phyloP scores from a whole-genome alignment of 352 stramenopile species.

The Stramenopiles sp. region DNA sequence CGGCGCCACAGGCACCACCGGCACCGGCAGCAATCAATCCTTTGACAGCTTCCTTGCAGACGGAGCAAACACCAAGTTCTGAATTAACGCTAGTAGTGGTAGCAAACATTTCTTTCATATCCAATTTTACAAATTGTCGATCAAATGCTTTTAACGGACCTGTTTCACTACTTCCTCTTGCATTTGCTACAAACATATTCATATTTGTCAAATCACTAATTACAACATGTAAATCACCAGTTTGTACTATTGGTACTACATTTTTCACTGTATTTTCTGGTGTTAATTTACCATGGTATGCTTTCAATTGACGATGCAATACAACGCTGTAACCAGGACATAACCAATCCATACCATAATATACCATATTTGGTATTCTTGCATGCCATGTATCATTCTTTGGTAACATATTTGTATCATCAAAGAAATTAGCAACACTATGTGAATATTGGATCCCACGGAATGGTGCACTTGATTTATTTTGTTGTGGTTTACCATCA shows the following conservation, averaged over 20 bases:
- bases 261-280: conserved; percentile 13
- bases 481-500: conserved; percentile 13
- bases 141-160: conserved; percentile 12
- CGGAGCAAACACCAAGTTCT: no score
- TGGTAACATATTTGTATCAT: conserved; percentile 14
- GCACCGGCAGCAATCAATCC: no score
- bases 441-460: conserved; percentile 13
- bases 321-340: conserved; percentile 13
- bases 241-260: conserved; percentile 15
- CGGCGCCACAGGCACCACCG: no score
- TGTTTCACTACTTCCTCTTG: background rate
- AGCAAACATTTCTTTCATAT: conserved; percentile 16
- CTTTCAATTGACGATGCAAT: conserved; percentile 9
- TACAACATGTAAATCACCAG: conserved; percentile 16
- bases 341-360: conserved; percentile 22
- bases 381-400: conserved; percentile 19
- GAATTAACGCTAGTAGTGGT: no score
- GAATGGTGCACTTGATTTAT: no score
- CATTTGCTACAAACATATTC: conserved; percentile 17
- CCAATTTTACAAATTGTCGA: conserved; percentile 12
- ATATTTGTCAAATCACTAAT: conserved; percentile 18
- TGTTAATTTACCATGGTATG: conserved; percentile 11
- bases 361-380: conserved; percentile 17
- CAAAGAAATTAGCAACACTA: conserved; percentile 16
- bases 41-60: no score